Evolutionary conservation across 2,329 filamentous ascomycete genomes (phyloP).

Genomic region (Nigrospora oryzae): DNA sequence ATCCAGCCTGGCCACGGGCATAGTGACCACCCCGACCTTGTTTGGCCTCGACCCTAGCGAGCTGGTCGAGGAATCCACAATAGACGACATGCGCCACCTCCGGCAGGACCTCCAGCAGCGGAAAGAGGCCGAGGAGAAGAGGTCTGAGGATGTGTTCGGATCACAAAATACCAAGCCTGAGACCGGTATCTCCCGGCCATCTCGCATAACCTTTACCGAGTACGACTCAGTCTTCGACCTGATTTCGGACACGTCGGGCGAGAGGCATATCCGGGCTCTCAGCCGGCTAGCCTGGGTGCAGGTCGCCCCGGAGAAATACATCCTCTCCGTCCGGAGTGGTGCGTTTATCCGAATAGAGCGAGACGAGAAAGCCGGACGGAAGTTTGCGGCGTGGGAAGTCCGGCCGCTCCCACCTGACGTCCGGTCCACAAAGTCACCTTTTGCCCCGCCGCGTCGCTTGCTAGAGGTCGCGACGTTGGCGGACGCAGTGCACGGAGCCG

Average conservation of each 20-base stretch:
- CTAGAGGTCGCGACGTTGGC: constrained; percentile 57
- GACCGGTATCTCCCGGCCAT: background rate
- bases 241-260: constrained; percentile 70
- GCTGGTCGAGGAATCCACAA: constrained; percentile 59
- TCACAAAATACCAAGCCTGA: background rate
- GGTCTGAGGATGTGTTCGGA: constrained; percentile 10
- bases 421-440: constrained; percentile 45
- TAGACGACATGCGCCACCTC: constrained; percentile 50
- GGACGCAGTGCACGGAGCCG: constrained; percentile 74
- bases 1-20: constrained; percentile 71
- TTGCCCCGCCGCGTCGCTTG: constrained; percentile 59
- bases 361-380: constrained; percentile 19
- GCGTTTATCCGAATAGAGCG: constrained; percentile 50
- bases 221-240: constrained; percentile 91
- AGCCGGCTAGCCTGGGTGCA: constrained; percentile 79
- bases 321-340: constrained; percentile 59
- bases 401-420: constrained; percentile 33
- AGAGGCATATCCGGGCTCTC: constrained; percentile 68
- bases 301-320: constrained; percentile 59
- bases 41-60: constrained; percentile 85
- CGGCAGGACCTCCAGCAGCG: constrained; percentile 41
- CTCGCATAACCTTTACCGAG: constrained; percentile 69
- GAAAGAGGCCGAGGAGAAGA: constrained; percentile 34
- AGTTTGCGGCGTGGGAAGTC: constrained; percentile 38
- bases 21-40: constrained; percentile 83